Percentiles rank a stretch among this genome's conserved stretches.
Evolutionary conservation across 139 green algal genomes (phyloP).

Genomic region (Penium margaritaceum): DNA sequence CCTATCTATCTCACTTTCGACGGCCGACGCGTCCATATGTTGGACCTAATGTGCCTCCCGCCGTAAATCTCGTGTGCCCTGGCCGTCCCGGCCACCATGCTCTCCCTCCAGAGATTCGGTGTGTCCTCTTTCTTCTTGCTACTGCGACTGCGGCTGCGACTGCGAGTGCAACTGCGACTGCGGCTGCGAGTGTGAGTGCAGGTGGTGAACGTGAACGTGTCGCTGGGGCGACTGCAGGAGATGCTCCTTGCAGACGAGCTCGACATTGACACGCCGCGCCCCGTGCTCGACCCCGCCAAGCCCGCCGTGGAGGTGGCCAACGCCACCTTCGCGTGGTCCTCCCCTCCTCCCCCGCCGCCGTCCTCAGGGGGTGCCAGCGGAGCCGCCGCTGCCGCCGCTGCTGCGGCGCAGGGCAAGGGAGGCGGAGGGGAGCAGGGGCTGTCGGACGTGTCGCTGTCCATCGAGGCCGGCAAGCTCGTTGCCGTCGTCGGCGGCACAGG

Average conservation of each 20-base stretch:
- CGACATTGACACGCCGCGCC: not conserved
- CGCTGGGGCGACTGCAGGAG: constrained; percentile 37
- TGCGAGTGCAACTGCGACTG: not conserved
- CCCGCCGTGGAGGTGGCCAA: constrained; percentile 30
- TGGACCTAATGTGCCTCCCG: not conserved
- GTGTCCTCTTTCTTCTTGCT: not conserved
- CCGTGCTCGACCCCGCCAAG: constrained; percentile 8
- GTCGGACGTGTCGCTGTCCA: constrained; percentile 56
- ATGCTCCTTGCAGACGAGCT: constrained; percentile 38
- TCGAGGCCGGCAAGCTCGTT: constrained; percentile 58
- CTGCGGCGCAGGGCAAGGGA: not conserved
- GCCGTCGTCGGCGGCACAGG: constrained; percentile 64
- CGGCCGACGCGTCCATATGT: not conserved
- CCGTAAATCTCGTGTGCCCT: not conserved
- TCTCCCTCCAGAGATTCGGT: not conserved
- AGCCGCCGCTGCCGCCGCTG: not conserved
- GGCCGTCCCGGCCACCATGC: not conserved
- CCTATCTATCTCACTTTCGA: not conserved
- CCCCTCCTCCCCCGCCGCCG: too few relatives aligned
- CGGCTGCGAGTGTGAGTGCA: too few relatives aligned
- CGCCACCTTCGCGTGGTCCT: constrained; percentile 32
- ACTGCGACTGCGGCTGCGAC: too few relatives aligned
- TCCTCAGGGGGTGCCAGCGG: not conserved
- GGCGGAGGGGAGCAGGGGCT: constrained; percentile 40
- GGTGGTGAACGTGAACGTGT: constrained; percentile 40